These are phyloP conservation scores for Leishmania aethiopica DNA, from an alignment of 208 protist species.

Conservation along the genomic window DNA sequence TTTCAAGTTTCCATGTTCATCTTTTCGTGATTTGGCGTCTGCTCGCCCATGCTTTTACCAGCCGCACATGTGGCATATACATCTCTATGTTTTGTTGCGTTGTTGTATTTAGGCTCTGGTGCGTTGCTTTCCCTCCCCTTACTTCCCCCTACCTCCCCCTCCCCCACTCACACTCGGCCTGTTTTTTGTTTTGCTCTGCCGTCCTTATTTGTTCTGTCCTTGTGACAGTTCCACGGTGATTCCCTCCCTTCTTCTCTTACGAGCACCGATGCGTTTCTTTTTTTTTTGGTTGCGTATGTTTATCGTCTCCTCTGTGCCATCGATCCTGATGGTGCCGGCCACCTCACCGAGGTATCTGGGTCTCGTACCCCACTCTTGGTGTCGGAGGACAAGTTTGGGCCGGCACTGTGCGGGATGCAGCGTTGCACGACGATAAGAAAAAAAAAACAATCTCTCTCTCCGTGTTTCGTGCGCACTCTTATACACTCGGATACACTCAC, in stretches of 20 bases:
- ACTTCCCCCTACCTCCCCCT: too few relatives aligned
- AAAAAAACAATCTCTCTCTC: neutral
- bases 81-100: too few relatives aligned
- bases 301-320: neutral
- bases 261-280: neutral
- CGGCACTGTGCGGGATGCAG: neutral
- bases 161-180: neutral
- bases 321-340: neutral
- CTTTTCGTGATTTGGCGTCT: too few relatives aligned
- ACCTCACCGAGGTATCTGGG: neutral
- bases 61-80: too few relatives aligned
- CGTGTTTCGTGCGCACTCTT: neutral
- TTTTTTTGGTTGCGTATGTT: too few relatives aligned
- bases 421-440: neutral
- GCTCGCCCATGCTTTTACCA: too few relatives aligned
- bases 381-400: neutral
- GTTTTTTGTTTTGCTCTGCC: conserved; percentile 1
- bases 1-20: too few relatives aligned
- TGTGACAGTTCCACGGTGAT: neutral
- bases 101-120: neutral
- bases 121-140: neutral
- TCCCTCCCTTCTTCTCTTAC: neutral
- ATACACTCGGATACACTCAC: neutral
- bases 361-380: neutral
- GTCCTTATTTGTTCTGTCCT: neutral